Evolutionary conservation across 768 basidiomycete genomes (phyloP).

Genomic region (Trametes punicea): DNA sequence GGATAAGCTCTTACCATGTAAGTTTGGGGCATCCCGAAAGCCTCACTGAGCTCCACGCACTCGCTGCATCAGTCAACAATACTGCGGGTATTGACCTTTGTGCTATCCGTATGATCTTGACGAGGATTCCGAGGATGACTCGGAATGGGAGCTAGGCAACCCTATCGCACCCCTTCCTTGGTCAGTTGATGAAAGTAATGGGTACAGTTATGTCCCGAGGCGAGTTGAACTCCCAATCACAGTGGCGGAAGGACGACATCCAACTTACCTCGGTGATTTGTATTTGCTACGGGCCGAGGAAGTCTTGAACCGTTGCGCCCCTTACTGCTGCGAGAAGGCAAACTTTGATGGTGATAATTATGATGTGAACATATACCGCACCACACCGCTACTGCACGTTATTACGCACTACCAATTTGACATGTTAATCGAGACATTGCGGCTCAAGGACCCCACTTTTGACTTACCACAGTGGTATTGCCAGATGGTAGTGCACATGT

Average conservation of each 20-base stretch:
- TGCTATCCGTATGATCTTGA: background rate
- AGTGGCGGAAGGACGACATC: background rate
- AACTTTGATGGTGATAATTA: background rate
- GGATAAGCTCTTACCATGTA: background rate
- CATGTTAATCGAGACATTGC: background rate
- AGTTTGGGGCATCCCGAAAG: background rate
- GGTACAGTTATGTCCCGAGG: too few relatives aligned
- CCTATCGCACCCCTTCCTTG: too few relatives aligned
- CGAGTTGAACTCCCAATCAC: background rate
- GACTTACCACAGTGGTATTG: constrained; percentile 6
- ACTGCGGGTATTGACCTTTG: background rate
- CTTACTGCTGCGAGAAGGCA: constrained; percentile 1
- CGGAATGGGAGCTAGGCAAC: too few relatives aligned
- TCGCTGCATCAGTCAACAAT: background rate
- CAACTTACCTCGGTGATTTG: background rate
- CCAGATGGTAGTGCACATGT: background rate
- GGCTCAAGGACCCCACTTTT: background rate
- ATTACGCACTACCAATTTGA: constrained; percentile 9
- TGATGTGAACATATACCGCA: background rate
- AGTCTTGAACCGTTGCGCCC: background rate
- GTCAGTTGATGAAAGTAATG: too few relatives aligned
- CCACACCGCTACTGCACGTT: background rate
- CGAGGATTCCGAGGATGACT: too few relatives aligned
- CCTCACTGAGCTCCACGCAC: background rate
- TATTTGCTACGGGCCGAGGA: background rate